A percentile compares a stretch with the other conserved stretches of the same genome.
Evolutionary conservation across 176 grass and related monocot genomes (phyloP).

Genomic region (barley (Hordeum vulgare)): DNA sequence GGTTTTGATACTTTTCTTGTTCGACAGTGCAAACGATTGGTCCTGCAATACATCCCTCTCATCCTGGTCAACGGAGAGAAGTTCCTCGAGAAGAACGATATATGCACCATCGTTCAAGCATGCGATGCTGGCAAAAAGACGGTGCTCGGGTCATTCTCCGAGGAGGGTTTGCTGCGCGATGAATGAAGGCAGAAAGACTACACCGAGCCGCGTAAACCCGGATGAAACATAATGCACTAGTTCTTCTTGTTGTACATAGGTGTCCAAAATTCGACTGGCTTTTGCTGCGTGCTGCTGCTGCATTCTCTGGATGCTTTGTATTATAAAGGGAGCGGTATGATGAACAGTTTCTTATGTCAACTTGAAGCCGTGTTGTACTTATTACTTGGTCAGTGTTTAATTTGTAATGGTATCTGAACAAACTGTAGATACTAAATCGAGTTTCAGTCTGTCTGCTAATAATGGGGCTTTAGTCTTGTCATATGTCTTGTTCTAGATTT

Average conservation of each 20-base stretch:
- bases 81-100: slow-evolving; percentile 73
- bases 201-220: background rate
- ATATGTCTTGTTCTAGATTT: background rate
- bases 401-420: background rate
- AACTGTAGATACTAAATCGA: too few species aligned
- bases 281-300: background rate
- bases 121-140: slow-evolving; percentile 34
- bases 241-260: slow-evolving; percentile 18
- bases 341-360: too few species aligned
- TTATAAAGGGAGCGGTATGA: background rate
- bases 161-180: slow-evolving; percentile 23
- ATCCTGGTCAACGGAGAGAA: slow-evolving; percentile 86
- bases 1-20: background rate
- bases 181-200: slow-evolving; percentile 27
- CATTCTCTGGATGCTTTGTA: background rate
- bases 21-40: slow-evolving; percentile 80
- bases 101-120: slow-evolving; percentile 50
- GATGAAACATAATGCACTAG: background rate
- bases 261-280: background rate
- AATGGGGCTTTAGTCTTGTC: background rate
- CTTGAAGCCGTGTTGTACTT: too few species aligned
- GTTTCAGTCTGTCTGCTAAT: background rate
- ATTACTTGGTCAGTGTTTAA: too few species aligned
- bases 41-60: slow-evolving; percentile 78
- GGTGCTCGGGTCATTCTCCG: background rate